These are phyloP conservation scores for Ballota nigra DNA, from an alignment of 257 asterid genomes.

Conservation along the genomic window DNA sequence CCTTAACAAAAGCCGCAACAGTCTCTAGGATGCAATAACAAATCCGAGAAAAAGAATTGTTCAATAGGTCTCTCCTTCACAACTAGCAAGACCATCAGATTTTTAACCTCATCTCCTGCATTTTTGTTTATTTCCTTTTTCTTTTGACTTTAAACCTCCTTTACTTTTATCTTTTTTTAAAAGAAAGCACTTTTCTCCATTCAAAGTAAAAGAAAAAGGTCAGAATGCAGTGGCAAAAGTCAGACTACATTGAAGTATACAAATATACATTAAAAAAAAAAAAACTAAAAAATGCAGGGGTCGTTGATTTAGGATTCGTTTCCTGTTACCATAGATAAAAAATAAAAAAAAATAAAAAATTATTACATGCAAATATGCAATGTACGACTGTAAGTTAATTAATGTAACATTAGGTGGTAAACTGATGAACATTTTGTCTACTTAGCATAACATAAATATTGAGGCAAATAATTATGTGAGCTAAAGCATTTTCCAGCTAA, in stretches of 20 bases:
- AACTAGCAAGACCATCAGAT: not conserved
- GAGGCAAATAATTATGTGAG: not conserved
- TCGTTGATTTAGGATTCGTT: not conserved
- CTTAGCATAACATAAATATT: not conserved
- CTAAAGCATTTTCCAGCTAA: not conserved
- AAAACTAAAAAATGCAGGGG: not conserved
- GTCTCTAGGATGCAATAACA: no score
- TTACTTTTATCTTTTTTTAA: no score
- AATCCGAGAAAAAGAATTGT: no score
- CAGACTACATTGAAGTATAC: not conserved
- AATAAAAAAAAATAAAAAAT: no score
- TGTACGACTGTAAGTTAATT: no score
- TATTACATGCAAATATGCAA: not conserved
- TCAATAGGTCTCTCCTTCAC: no score
- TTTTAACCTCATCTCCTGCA: not conserved
- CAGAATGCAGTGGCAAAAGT: not conserved
- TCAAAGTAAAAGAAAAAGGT: not conserved
- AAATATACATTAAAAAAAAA: no score
- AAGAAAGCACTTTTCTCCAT: not conserved
- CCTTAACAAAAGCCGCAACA: no score
- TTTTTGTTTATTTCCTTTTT: not conserved
- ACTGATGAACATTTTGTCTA: not conserved
- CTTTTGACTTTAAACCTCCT: no score
- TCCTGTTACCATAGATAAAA: no score
- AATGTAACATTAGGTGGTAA: not conserved